Percentiles rank a stretch among this genome's conserved stretches.
Evolutionary conservation across 768 basidiomycete species (phyloP).

Genomic region (Clitopilus passeckerianus): DNA sequence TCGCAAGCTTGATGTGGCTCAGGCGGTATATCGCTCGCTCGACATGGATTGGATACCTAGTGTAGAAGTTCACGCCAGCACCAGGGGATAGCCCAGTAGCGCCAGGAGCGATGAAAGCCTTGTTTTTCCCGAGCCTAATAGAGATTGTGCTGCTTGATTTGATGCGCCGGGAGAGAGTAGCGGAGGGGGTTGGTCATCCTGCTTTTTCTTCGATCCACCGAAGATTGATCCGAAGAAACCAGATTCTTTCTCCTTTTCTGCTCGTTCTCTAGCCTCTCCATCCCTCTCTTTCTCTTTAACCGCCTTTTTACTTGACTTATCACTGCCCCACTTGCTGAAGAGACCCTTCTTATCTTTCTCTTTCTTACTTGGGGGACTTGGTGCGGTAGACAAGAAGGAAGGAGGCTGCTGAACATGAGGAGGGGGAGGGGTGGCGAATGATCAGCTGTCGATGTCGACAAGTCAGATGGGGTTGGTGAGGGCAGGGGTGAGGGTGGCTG

Average conservation of each 20-base stretch:
- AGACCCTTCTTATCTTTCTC: slow-evolving; percentile 75
- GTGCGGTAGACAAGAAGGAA: slow-evolving; percentile 22
- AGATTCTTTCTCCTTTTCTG: slow-evolving; percentile 67
- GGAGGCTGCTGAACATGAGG: slow-evolving; percentile 23
- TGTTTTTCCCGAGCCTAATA: slow-evolving; percentile 85
- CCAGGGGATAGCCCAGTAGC: slow-evolving; percentile 50
- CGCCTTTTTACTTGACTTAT: slow-evolving; percentile 59
- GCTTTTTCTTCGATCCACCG: slow-evolving; percentile 82
- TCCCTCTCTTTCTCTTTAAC: slow-evolving; percentile 32
- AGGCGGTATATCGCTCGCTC: slow-evolving; percentile 96
- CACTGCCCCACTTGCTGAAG: slow-evolving; percentile 62
- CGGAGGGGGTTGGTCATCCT: slow-evolving; percentile 47
- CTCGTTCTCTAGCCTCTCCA: slow-evolving; percentile 33
- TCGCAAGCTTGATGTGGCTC: slow-evolving; percentile 98
- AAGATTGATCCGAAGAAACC: slow-evolving; percentile 93
- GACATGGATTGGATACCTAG: slow-evolving; percentile 97
- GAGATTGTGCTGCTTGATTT: slow-evolving; percentile 81
- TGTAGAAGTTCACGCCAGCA: slow-evolving; percentile 39
- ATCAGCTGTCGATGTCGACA: slow-evolving; percentile 16
- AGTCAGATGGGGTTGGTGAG: slow-evolving; percentile 41
- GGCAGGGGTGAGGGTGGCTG: slow-evolving; percentile 48
- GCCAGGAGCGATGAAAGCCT: slow-evolving; percentile 53
- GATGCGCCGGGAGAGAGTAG: slow-evolving; percentile 44
- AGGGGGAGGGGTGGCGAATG: slow-evolving; percentile 19
- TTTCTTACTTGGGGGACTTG: slow-evolving; percentile 36